phyloP scores from a whole-genome alignment of 805 yeast species.

The Lachancea thermotolerans region DNA sequence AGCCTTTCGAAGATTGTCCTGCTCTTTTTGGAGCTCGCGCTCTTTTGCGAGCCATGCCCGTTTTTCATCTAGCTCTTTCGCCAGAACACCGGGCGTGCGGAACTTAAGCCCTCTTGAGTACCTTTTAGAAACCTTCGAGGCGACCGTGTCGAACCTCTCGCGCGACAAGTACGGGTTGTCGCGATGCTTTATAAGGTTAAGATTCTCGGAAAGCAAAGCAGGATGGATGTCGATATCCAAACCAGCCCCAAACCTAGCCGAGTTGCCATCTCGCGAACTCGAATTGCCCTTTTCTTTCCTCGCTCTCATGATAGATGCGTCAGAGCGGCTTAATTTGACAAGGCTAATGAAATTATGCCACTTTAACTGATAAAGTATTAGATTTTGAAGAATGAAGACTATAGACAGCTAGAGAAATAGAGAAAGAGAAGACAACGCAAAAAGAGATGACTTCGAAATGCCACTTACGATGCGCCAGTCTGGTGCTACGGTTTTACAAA shows the following conservation, averaged over 20 bases:
- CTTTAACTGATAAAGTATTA: too few relatives aligned
- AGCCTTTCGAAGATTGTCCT: conserved; percentile 32
- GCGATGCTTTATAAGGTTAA: conserved; percentile 22
- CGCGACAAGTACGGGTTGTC: conserved; percentile 27
- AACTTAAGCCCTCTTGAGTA: conserved; percentile 30
- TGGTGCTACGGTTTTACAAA: not conserved
- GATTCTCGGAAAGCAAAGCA: conserved; percentile 22
- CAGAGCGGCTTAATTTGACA: too few relatives aligned
- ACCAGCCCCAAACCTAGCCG: conserved; percentile 13
- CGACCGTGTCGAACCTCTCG: not conserved
- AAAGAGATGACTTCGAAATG: too few relatives aligned
- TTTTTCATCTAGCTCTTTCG: conserved; percentile 12
- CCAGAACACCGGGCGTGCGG: conserved; percentile 49
- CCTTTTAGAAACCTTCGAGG: conserved; percentile 11
- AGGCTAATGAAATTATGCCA: too few relatives aligned
- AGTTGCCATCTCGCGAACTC: not conserved
- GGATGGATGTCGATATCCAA: conserved; percentile 28
- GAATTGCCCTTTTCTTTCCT: not conserved
- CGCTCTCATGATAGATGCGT: not conserved
- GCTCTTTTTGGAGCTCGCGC: conserved; percentile 6
- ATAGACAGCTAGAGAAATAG: too few relatives aligned
- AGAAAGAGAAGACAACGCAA: too few relatives aligned
- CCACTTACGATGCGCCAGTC: not conserved
- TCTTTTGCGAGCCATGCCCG: conserved; percentile 8
- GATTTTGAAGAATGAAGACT: too few relatives aligned